phyloP scores from a whole-genome alignment of 1,139 yeast genomes.

The Diutina pseudorugosa region DNA sequence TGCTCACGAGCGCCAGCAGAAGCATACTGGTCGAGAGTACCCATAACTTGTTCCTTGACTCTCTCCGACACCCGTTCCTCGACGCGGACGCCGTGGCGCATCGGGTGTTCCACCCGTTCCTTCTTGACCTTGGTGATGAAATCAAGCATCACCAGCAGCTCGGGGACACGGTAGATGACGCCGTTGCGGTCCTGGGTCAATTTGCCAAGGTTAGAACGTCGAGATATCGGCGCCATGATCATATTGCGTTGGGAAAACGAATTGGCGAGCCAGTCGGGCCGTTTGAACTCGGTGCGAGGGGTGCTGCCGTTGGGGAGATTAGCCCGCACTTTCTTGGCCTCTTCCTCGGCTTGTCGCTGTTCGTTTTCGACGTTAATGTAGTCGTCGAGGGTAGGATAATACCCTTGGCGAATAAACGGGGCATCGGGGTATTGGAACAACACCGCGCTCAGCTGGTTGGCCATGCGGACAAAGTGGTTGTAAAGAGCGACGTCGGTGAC shows the following conservation, averaged over 20 bases:
- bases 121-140: constrained; percentile 2
- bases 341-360: neutral
- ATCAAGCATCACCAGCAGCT: neutral
- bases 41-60: neutral
- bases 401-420: neutral
- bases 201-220: neutral
- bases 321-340: neutral
- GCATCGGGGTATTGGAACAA: neutral
- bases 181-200: neutral
- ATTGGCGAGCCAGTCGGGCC: neutral
- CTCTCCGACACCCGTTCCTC: neutral
- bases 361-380: neutral
- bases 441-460: neutral
- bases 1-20: neutral
- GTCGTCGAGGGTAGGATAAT: neutral
- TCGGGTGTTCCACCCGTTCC: neutral
- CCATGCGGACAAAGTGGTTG: constrained; percentile 22
- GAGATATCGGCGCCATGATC: neutral
- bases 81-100: neutral
- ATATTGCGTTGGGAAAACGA: neutral
- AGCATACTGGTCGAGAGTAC: neutral
- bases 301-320: neutral
- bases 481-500: constrained; percentile 38
- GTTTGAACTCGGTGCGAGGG: neutral
- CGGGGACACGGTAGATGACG: neutral